Evolutionary conservation across 1,284 basidiomycete species (phyloP).

Genomic region (Leccinum laetum): DNA sequence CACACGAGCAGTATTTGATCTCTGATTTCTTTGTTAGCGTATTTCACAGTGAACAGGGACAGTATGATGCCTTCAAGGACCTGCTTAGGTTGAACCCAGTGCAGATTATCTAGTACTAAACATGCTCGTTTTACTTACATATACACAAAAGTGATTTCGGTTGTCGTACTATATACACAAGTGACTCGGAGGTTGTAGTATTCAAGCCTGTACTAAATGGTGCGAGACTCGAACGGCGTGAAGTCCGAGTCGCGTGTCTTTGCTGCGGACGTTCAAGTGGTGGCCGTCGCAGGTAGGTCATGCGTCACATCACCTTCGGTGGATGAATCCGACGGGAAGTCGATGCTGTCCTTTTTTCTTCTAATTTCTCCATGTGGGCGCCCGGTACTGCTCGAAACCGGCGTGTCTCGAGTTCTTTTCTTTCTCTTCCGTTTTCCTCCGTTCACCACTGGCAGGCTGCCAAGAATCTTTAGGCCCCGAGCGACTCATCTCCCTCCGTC

Average conservation of each 20-base stretch:
- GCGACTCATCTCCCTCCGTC: conserved; percentile 13
- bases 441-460: conserved; percentile 7
- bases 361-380: not conserved
- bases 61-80: no score
- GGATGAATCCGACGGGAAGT: conserved; percentile 4
- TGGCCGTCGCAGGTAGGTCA: conserved; percentile 5
- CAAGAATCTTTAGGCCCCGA: conserved; percentile 15
- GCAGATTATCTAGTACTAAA: no score
- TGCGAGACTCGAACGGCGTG: conserved; percentile 5
- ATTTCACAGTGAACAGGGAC: no score
- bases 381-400: conserved; percentile 2
- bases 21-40: no score
- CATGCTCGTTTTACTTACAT: no score
- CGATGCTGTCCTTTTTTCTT: conserved; percentile 7
- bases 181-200: conserved; percentile 1
- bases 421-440: not conserved
- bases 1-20: no score
- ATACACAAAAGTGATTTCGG: no score
- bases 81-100: no score
- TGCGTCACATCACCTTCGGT: conserved; percentile 2
- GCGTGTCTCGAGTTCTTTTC: not conserved
- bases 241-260: conserved; percentile 8
- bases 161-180: no score
- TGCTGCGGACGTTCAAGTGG: conserved; percentile 9
- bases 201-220: not conserved